A percentile compares a stretch with the other conserved stretches of the same genome.
These are phyloP conservation scores for Boletus subparvulus DNA, from an alignment of 768 basidiomycete genomes.

Conservation along the genomic window DNA sequence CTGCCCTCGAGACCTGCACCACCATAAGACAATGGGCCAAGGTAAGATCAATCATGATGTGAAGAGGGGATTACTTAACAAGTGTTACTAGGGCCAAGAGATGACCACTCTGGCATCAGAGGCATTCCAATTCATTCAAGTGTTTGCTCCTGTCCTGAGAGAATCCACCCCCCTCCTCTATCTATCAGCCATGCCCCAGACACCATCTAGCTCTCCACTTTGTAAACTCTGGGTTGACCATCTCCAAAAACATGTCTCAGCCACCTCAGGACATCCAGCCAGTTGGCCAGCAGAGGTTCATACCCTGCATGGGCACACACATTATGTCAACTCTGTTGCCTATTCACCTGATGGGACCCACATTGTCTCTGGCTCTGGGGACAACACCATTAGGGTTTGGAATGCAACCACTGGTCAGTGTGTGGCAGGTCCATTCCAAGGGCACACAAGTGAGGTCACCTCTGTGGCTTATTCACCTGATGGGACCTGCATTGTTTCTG, in stretches of 20 bases:
- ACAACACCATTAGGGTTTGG: no score
- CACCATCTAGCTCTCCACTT: neutral
- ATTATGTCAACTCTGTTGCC: neutral
- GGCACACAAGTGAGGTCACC: no score
- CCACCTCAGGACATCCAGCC: neutral
- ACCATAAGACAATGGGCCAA: neutral
- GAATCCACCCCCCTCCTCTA: neutral
- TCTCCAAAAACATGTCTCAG: neutral
- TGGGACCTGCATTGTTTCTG: no score
- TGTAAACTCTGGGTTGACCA: neutral
- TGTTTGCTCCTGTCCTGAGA: neutral
- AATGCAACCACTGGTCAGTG: no score
- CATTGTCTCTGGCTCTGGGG: no score
- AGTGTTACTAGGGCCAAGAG: no score
- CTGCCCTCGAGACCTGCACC: neutral
- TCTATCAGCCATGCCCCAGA: constrained; percentile 1
- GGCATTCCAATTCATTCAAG: constrained; percentile 2
- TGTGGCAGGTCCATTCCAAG: no score
- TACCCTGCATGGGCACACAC: neutral
- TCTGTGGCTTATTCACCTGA: no score
- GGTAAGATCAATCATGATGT: neutral
- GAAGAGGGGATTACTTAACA: no score
- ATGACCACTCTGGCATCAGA: neutral
- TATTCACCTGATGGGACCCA: no score
- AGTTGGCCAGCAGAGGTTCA: neutral